Conservation (phyloP, 306 rosid genomes). For the Notholithocarpus densiflorus region DNA sequence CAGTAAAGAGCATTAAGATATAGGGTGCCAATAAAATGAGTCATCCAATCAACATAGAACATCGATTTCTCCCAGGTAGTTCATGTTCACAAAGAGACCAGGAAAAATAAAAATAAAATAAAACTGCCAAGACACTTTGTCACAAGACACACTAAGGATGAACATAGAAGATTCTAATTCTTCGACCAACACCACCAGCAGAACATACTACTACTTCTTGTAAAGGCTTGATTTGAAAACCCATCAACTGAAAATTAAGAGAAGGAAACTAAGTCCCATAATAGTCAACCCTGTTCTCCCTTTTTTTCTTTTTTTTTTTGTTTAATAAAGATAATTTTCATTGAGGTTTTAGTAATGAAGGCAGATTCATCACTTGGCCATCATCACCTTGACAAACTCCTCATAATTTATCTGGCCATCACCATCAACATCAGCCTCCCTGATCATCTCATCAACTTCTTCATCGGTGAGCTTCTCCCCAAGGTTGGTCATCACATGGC, state of each 20-base stretch:
- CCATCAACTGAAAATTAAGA: conserved; percentile 21
- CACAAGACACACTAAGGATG: conserved; percentile 28
- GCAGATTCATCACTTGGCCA: conserved; percentile 26
- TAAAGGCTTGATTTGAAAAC: conserved; percentile 18
- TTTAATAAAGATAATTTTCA: no score
- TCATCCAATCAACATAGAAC: background rate
- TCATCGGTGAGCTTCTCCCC: conserved; percentile 33
- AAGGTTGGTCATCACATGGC: conserved; percentile 28
- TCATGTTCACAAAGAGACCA: background rate
- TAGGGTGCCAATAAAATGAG: background rate
- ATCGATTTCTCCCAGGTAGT: background rate
- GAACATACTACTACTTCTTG: conserved; percentile 12
- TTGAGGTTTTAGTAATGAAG: background rate
- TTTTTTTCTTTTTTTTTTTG: background rate
- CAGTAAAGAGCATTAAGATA: background rate
- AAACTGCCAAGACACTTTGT: conserved; percentile 7
- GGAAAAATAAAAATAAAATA: background rate
- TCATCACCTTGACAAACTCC: conserved; percentile 30
- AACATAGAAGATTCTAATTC: background rate
- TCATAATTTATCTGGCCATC: conserved; percentile 25
- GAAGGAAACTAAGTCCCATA: background rate
- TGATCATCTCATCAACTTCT: conserved; percentile 28
- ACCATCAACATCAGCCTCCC: conserved; percentile 23
- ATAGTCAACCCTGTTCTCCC: conserved; percentile 19
- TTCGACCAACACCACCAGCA: conserved; percentile 11